Percentiles rank a stretch among this genome's conserved stretches.
phyloP scores from a whole-genome alignment of 1,284 basidiomycete genomes.

The Boletus nobilissimus region DNA sequence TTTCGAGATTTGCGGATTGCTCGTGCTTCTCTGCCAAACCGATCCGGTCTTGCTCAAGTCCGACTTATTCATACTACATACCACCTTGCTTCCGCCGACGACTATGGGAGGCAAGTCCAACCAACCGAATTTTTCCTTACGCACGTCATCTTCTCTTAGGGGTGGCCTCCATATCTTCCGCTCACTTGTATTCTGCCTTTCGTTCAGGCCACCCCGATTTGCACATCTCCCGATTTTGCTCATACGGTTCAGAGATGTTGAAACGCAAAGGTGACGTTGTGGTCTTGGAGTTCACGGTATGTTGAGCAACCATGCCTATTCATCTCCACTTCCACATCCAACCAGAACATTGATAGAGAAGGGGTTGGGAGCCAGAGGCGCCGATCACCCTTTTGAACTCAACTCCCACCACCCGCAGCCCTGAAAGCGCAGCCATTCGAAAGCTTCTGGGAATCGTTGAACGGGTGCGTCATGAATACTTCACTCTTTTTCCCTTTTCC shows the following conservation, averaged over 20 bases:
- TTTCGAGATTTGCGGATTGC: constrained; percentile 82
- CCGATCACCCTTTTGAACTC: constrained; percentile 63
- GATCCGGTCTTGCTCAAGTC: constrained; percentile 95
- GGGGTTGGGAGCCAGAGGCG: constrained; percentile 91
- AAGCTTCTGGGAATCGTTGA: constrained; percentile 71
- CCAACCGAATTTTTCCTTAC: not conserved
- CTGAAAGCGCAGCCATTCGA: constrained; percentile 75
- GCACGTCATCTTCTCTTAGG: constrained; percentile 57
- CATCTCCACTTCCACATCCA: not conserved
- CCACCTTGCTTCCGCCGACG: constrained; percentile 95
- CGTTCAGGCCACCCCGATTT: constrained; percentile 79
- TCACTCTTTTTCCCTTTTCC: not conserved
- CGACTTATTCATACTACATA: constrained; percentile 95
- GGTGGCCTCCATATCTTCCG: constrained; percentile 97
- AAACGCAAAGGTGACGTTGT: constrained; percentile 92
- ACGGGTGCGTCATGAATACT: constrained; percentile 53
- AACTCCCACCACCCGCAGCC: constrained; percentile 52
- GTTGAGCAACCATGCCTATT: constrained; percentile 32
- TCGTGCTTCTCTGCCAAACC: constrained; percentile 80
- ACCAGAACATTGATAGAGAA: constrained; percentile 52
- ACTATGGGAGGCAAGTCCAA: constrained; percentile 82
- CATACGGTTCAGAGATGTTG: constrained; percentile 93
- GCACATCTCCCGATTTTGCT: constrained; percentile 93
- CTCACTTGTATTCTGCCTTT: constrained; percentile 91
- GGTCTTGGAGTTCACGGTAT: constrained; percentile 87